Conservation (phyloP, 345 rosid species). For the Atalantia buxifolia region DNA sequence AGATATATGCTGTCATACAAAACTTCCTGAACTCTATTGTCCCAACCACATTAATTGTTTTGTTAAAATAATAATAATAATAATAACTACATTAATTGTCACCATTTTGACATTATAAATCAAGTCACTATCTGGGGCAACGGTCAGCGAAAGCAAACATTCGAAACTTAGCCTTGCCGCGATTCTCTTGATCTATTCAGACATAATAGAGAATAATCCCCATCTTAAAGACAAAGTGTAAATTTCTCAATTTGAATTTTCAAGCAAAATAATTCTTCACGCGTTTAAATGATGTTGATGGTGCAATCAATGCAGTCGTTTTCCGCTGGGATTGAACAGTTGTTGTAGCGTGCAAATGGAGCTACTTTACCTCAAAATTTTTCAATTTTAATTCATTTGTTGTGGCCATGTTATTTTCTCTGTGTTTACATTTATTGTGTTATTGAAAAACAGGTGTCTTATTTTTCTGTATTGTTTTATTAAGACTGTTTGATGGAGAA, state of each 20-base stretch:
- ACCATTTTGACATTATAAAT: too few species aligned
- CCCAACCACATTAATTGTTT: too few species aligned
- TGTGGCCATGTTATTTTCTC: neutral
- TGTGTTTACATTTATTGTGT: neutral
- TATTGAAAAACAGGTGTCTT: neutral
- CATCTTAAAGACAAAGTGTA: too few species aligned
- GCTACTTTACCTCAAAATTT: neutral
- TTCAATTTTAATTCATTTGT: neutral
- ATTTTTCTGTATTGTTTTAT: neutral
- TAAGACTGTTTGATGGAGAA: neutral
- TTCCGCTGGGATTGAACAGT: neutral
- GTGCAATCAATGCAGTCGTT: constrained; percentile 11
- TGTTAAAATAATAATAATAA: too few species aligned
- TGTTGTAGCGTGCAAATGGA: constrained; percentile 8
- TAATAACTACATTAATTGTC: too few species aligned
- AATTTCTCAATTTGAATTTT: neutral
- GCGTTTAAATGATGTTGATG: constrained; percentile 18
- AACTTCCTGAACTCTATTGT: too few species aligned
- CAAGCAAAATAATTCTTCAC: neutral
- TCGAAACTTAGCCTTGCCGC: too few species aligned
- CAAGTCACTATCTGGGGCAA: too few species aligned
- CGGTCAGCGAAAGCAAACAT: too few species aligned
- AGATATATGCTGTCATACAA: too few species aligned
- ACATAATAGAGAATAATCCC: too few species aligned
- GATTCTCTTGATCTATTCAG: too few species aligned